Evolutionary conservation across 345 rosid species (phyloP), one percentile per base, ranked within the genome.

Genomic region (Brassica incana): DNA sequence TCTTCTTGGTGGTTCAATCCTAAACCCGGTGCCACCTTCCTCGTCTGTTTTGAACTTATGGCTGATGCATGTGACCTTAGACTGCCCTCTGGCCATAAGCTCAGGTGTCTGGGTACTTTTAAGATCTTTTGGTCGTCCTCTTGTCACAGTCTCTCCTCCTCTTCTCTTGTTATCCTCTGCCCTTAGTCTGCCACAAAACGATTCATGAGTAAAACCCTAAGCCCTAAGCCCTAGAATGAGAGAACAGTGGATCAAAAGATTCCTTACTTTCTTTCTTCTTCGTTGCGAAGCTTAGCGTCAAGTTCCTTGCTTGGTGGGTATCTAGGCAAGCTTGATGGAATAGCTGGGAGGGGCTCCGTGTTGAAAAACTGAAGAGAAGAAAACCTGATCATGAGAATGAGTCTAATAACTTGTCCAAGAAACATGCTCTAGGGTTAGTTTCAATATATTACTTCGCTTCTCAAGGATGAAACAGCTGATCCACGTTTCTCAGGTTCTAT

Each of bases 261-360:
- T 7, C 35, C 71, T 29, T 84, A 92, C 97, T 80, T 87, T 88
- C 86, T 85, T 71, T 85, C 90, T 88, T 86, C 93, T 69, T 78
- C 88, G 25, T 89, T 75, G 4, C 89, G 91, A 40, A 82, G 75
- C 78, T 87, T 92, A 81, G 88, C 88, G 62, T 90, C 95, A 5
- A 90, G 85, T 79, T 92, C 95, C 79, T 90, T 92, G 89, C 92
- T 89, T 30, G 97, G 95, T 62, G 89, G 87, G 78, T 88, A 88
- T 72, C 85, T 89, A 20, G 95, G 97, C 67, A 92, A 67, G 68
- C 36, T 81, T 72, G 91, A 83, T 81, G 91, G 90, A 80, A 85
- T 84, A 85, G 88, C 86, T 29, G 94, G 89, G n/a, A 86, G 79
- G 71, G 97, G 97, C 67, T 87, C 86, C 1, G 82, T 84, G 10